These are phyloP conservation scores for Cyclotella kingstonii DNA, from an alignment of 108 stramenopile genomes.

Conservation along the genomic window DNA sequence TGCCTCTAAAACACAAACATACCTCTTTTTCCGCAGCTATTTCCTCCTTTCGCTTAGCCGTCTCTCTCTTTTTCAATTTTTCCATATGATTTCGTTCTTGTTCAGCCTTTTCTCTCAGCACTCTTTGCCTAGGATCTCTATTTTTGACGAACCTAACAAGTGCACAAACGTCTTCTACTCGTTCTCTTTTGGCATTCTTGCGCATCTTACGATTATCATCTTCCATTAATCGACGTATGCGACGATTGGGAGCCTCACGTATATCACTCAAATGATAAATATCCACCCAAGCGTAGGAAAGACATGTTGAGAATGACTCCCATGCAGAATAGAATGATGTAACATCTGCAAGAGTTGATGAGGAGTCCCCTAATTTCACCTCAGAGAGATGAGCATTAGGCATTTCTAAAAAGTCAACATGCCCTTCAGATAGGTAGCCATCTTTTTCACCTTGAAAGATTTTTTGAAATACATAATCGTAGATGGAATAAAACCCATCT, in stretches of 20 bases:
- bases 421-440: slow-evolving; percentile 52
- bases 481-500: slow-evolving; percentile 63
- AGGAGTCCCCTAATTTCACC: slow-evolving; percentile 57
- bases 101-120: slow-evolving; percentile 40
- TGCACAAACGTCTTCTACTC: slow-evolving; percentile 70
- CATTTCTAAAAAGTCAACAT: slow-evolving; percentile 43
- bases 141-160: slow-evolving; percentile 80
- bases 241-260: slow-evolving; percentile 67
- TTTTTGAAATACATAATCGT: slow-evolving; percentile 58
- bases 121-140: slow-evolving; percentile 81
- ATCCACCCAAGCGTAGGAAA: slow-evolving; percentile 86
- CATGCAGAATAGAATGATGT: slow-evolving; percentile 70
- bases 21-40: slow-evolving; percentile 53
- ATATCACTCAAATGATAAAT: slow-evolving; percentile 57
- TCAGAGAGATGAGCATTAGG: slow-evolving; percentile 43
- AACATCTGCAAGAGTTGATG: slow-evolving; percentile 57
- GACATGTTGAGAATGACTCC: slow-evolving; percentile 70
- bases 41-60: slow-evolving; percentile 45
- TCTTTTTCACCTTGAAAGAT: slow-evolving; percentile 66
- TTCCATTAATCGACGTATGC: slow-evolving; percentile 80
- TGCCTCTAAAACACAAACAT: neutral
- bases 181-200: slow-evolving; percentile 60
- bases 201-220: slow-evolving; percentile 85
- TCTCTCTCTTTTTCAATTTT: slow-evolving; percentile 47
- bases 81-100: slow-evolving; percentile 56